Percentiles rank a stretch among this genome's conserved stretches.
Conservation (phyloP, 108 stramenopile genomes). For the Fragilaria crotonensis region DNA sequence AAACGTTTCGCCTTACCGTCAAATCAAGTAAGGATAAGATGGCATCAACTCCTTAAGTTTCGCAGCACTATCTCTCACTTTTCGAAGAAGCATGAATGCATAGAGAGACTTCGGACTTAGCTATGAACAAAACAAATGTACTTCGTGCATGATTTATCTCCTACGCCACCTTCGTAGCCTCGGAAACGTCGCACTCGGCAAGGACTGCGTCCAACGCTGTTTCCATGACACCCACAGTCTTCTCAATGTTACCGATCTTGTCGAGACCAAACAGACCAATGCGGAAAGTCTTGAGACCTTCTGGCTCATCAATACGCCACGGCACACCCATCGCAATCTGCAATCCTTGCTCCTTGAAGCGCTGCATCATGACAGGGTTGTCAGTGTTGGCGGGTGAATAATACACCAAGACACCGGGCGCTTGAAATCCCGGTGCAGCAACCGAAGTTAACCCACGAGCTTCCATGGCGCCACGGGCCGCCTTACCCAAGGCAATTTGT, state of each 20-base stretch:
- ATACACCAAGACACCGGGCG: conserved; percentile 87
- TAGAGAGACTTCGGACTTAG: no score
- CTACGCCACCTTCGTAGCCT: background rate
- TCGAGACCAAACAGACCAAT: conserved; percentile 91
- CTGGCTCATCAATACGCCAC: conserved; percentile 88
- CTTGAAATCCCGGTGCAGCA: conserved; percentile 81
- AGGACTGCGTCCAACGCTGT: conserved; percentile 70
- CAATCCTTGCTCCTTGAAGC: conserved; percentile 76
- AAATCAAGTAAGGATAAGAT: no score
- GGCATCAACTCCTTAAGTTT: no score
- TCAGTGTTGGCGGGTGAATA: conserved; percentile 70
- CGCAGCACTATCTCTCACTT: no score
- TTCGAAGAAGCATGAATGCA: no score
- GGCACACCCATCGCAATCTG: conserved; percentile 96
- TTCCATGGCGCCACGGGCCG: conserved; percentile 60
- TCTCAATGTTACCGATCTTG: conserved; percentile 76
- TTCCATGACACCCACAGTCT: conserved; percentile 67
- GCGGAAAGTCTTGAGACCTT: conserved; percentile 82
- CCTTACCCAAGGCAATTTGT: conserved; percentile 59
- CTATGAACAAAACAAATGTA: no score
- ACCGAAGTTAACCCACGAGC: conserved; percentile 68
- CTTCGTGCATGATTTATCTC: no score
- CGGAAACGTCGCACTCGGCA: conserved; percentile 27
- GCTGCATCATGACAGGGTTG: conserved; percentile 82
- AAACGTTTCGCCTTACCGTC: no score